phyloP scores from a whole-genome alignment of 768 basidiomycete genomes.

The Boletus coccyginus region DNA sequence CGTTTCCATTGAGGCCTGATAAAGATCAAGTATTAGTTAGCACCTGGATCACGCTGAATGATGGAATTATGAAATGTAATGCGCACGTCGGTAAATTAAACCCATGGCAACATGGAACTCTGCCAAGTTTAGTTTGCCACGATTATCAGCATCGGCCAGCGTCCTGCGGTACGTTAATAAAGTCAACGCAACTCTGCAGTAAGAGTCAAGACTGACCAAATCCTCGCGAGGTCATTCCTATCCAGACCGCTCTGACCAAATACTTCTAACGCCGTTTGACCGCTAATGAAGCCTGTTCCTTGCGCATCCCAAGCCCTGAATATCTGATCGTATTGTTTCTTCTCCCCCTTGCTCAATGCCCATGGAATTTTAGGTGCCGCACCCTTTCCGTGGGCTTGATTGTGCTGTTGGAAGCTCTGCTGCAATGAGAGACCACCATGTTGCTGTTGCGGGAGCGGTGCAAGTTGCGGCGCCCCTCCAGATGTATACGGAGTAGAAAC shows the following conservation, averaged over 20 bases:
- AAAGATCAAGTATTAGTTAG: background rate
- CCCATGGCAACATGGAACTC: slow-evolving; percentile 99
- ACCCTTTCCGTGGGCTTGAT: slow-evolving; percentile 68
- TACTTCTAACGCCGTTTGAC: slow-evolving; percentile 82
- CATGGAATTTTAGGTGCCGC: slow-evolving; percentile 74
- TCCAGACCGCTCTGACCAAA: slow-evolving; percentile 91
- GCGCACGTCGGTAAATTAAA: slow-evolving; percentile 91
- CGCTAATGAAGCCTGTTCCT: slow-evolving; percentile 80
- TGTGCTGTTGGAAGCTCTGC: slow-evolving; percentile 86
- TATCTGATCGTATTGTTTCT: slow-evolving; percentile 95
- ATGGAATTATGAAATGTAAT: background rate
- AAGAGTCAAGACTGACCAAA: slow-evolving; percentile 65
- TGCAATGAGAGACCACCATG: slow-evolving; percentile 57
- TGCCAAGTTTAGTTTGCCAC: slow-evolving; percentile 91
- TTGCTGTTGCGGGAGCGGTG: slow-evolving; percentile 52
- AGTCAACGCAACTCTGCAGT: slow-evolving; percentile 1
- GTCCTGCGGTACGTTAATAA: slow-evolving; percentile 51
- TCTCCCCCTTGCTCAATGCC: slow-evolving; percentile 84
- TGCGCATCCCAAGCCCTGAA: slow-evolving; percentile 95
- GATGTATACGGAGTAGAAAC: slow-evolving; percentile 55
- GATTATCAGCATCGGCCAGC: slow-evolving; percentile 88
- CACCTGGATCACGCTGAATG: background rate
- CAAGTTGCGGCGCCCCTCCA: slow-evolving; percentile 63
- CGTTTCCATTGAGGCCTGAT: slow-evolving; percentile 86
- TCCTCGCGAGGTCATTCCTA: slow-evolving; percentile 86